Evolutionary conservation across 129 eudicot species (phyloP).

Genomic region (Logfia minima): DNA sequence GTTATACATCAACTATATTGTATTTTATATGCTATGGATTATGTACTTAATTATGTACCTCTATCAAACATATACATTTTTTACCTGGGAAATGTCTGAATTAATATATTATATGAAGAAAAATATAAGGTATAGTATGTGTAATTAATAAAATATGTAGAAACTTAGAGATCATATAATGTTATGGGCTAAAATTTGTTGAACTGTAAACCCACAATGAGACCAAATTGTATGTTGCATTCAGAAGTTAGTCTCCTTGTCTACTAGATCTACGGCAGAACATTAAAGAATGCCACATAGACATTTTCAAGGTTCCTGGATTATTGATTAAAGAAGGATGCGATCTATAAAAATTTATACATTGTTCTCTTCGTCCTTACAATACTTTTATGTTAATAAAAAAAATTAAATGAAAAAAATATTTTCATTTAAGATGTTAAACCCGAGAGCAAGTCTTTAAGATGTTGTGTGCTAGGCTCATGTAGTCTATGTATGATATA

Average conservation of each 20-base stretch:
- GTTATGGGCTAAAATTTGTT: slow-evolving; percentile 31
- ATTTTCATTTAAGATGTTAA: too few species aligned
- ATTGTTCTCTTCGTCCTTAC: neutral
- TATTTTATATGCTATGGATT: neutral
- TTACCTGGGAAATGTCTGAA: neutral
- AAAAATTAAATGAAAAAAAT: too few species aligned
- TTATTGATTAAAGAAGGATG: too few species aligned
- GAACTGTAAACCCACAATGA: slow-evolving; percentile 29
- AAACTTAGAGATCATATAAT: neutral
- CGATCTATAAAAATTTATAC: too few species aligned
- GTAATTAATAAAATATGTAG: neutral
- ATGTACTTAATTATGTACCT: neutral
- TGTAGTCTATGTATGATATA: too few species aligned
- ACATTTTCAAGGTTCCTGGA: neutral
- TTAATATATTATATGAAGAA: neutral
- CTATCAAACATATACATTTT: neutral
- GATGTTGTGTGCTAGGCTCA: too few species aligned
- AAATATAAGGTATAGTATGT: neutral
- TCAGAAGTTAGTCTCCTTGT: slow-evolving; percentile 40
- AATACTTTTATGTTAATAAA: neutral
- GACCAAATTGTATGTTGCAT: slow-evolving; percentile 33
- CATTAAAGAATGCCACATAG: neutral
- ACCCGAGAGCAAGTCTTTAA: too few species aligned
- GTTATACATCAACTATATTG: neutral
- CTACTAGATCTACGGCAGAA: slow-evolving; percentile 29